Evolutionary conservation across 768 basidiomycete genomes (phyloP), one percentile per base, ranked within the genome.

Genomic region (Suillus ampliporus): DNA sequence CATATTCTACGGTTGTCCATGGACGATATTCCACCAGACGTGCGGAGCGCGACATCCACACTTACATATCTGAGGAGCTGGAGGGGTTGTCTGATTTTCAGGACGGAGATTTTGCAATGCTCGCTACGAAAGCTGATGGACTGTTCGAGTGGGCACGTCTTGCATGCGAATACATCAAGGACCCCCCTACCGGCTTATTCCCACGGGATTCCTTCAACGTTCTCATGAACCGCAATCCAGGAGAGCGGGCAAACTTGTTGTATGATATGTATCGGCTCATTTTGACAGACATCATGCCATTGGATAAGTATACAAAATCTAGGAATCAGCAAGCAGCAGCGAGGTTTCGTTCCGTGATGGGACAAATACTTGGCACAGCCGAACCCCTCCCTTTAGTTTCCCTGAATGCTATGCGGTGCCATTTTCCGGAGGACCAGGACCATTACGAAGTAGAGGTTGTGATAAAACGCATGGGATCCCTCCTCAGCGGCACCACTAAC

Each of bases 91-190:
- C 28, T 3, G 57, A 28, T 4, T 23, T 58, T 14, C 8, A 31
- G 13, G 0, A 58, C 26, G 17, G 11, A 21, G 23, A 47, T 11
- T 31, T 58, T 15, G 38, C 9, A 28, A 10, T 5, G 2, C 26
- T 58, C 26, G 38, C 40, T 4, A 6, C 23, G n/a, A 47, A 28
- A 28, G 34, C 57, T 47, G 57, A 17, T 26, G 63, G 63, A 5
- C 52, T 64, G 14, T 64, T 64, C 35, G 40, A 59, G 23, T 64
- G 63, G 63, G 63, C 63, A 1, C 57, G 59, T 52, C 43, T 56
- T 62, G 63, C 63, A 19, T 62, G 61, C 35, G 10, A 17, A 5
- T 38, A 59, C 13, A 46, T 58, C 17, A n/a, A n/a, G n/a, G n/a
- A 11, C 19, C 5, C 14, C 23, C 7, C 23, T 50, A 6, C 48